Evolutionary conservation across 2,329 filamentous ascomycete genomes (phyloP).

Genomic region (Botrytis byssoidea): DNA sequence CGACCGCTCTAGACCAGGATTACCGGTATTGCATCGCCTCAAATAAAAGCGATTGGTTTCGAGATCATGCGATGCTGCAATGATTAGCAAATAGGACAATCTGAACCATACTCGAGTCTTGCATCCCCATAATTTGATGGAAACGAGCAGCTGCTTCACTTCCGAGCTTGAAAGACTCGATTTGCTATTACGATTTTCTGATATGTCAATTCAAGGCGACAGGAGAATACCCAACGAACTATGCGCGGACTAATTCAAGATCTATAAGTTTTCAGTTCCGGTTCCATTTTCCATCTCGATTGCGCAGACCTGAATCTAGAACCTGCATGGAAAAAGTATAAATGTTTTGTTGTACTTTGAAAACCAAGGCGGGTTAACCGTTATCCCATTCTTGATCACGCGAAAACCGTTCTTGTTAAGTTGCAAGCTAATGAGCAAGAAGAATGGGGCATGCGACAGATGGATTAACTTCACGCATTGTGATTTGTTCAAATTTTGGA

Average conservation of each 20-base stretch:
- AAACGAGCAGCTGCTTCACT: conserved; percentile 1
- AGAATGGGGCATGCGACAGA: conserved; percentile 11
- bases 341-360: neutral
- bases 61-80: neutral
- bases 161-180: neutral
- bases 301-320: conserved; percentile 15
- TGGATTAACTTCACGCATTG: conserved; percentile 3
- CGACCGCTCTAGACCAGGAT: conserved; percentile 14
- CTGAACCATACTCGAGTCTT: neutral
- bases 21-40: conserved; percentile 9
- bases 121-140: neutral
- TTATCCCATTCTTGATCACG: conserved; percentile 20
- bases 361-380: neutral
- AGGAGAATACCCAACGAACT: neutral
- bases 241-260: neutral
- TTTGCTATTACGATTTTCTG: conserved; percentile 3
- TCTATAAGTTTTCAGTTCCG: neutral
- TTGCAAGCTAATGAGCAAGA: neutral
- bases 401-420: conserved; percentile 10
- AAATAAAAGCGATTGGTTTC: conserved; percentile 9
- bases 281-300: conserved; percentile 13
- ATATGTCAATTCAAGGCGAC: conserved; percentile 4
- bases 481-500: conserved; percentile 1
- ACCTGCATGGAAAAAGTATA: conserved; percentile 14
- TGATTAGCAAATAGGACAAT: conserved; percentile 3